Conservation (phyloP, 257 asterid species). For the Ophiorrhiza pumila region DNA sequence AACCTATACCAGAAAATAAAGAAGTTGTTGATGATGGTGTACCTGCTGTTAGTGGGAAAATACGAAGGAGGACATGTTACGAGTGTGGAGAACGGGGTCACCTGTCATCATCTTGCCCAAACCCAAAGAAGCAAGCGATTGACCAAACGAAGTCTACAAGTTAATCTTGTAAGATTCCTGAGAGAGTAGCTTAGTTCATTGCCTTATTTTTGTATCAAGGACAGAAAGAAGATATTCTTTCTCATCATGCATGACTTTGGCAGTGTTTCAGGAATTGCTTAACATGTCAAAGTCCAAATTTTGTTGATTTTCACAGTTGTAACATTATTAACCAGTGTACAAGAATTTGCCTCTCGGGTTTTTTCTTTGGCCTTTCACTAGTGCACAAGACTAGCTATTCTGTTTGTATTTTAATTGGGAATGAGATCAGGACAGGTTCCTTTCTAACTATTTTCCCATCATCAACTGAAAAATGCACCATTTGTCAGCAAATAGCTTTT, state of each 20-base stretch:
- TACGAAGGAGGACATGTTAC: conserved; percentile 76
- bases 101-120: conserved; percentile 74
- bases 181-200: not conserved
- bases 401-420: no score
- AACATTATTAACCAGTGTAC: not conserved
- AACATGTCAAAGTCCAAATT: not conserved
- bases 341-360: no score
- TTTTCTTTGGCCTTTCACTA: not conserved
- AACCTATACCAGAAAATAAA: conserved; percentile 10
- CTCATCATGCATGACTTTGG: not conserved
- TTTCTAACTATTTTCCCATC: no score
- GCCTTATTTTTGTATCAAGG: not conserved
- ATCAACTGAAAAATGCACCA: not conserved
- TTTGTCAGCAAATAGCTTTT: not conserved
- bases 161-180: conserved; percentile 17
- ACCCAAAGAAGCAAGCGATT: conserved; percentile 53
- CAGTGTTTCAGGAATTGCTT: conserved; percentile 4
- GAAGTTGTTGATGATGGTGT: conserved; percentile 23
- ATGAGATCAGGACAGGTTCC: no score
- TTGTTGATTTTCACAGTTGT: not conserved
- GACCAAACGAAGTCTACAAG: conserved; percentile 32
- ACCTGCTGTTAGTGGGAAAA: conserved; percentile 51
- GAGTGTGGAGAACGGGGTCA: conserved; percentile 90
- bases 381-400: not conserved
- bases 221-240: not conserved